Evolutionary conservation across 75 land plant species (phyloP), one percentile per base, ranked within the genome.

Genomic region (Sequoiadendron giganteum): DNA sequence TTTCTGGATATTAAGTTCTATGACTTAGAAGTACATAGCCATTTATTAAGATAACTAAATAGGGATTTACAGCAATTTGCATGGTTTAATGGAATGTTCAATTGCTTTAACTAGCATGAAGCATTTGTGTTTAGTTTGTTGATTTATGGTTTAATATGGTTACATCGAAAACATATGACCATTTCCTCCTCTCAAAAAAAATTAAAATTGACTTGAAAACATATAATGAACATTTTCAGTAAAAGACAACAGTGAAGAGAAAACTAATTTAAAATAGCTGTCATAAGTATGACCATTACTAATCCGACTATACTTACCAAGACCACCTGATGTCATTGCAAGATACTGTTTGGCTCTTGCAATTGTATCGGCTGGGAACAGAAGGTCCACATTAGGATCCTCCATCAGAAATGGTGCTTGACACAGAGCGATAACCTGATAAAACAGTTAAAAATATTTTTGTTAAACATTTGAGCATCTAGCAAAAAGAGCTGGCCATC

Each of bases 391-490:
- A 88, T 98, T 96, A 13, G 97, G 99, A 91, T 98, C 99, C 83
- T 98, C 99, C 88, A 98, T 90, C 39, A 98, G 85, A 93, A 97
- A 97, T 87, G 99, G 99, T 76, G 99, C 99, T 92, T 98, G 99
- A 88, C 99, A 98, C 38, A 98, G 86, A 56, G 99, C 99, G 87
- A 98, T 89, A 56, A 98, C 99, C 99, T 98, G 92, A 87, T 90
- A 56, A 40, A 61, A 16, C 68, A 15, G 54, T 82, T 43, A n/a
- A n/a, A 79, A 47, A 40, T 40, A 21, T 42, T 47, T 58, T 79
- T 87, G 85, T 25, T 30, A 87, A 25, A 79, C 48, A 82, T 34
- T 11, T 3, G 77, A 15, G 77, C 77, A 75, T 75, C 15, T 14
- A 14, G 38, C 13, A 75, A 34, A 75, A 13, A 32, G 77, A 75